Conservation (phyloP, 106 monocot species). For the Agapanthus africanus region DNA sequence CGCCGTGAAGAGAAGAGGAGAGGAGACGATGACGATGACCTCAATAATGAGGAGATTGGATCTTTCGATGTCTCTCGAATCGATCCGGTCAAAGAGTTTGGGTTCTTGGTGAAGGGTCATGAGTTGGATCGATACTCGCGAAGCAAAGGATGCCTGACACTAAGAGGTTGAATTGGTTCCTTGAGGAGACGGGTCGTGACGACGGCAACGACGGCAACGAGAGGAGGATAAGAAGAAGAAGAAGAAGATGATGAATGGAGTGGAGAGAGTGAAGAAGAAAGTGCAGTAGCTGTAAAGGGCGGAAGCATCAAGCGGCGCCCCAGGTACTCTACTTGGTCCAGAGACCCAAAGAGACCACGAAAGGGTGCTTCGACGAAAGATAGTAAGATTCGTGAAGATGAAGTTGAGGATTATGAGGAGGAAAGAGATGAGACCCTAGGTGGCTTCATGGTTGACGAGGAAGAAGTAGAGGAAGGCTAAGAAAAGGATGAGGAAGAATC, state of each 20-base stretch:
- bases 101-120: constrained; percentile 21
- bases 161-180: constrained; percentile 22
- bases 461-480: not conserved
- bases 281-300: constrained; percentile 6
- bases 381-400: constrained; percentile 1
- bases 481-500: not conserved
- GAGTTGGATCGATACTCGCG: constrained; percentile 20
- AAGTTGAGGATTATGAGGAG: constrained; percentile 17
- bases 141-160: constrained; percentile 3
- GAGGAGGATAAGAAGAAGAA: constrained; percentile 14
- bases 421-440: constrained; percentile 14
- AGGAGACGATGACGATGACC: constrained; percentile 3
- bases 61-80: constrained; percentile 7
- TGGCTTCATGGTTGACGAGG: constrained; percentile 3
- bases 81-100: constrained; percentile 21
- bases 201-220: not conserved
- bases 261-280: constrained; percentile 28
- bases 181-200: constrained; percentile 1
- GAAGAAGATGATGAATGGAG: constrained; percentile 45
- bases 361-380: not conserved
- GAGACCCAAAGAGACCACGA: constrained; percentile 23
- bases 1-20: constrained; percentile 8
- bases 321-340: constrained; percentile 38
- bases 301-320: constrained; percentile 20
- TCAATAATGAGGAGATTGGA: constrained; percentile 3